These are phyloP conservation scores for Termitomyces sp. DNA, from an alignment of 768 basidiomycete genomes.

Conservation along the genomic window DNA sequence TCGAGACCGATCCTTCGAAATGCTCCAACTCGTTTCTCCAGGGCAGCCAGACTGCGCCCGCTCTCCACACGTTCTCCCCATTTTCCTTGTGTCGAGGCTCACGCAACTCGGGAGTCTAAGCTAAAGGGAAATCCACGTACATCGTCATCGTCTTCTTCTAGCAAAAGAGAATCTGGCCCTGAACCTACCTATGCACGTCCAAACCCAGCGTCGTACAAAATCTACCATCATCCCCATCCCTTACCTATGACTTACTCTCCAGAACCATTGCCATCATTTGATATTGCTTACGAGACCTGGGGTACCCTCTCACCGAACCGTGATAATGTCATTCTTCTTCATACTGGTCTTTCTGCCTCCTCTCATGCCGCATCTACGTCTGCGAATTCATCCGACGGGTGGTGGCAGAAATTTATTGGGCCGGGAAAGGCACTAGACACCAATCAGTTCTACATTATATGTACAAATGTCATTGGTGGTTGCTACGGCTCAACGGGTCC, in stretches of 20 bases:
- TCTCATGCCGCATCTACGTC: slow-evolving; percentile 88
- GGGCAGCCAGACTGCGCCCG: slow-evolving; percentile 1
- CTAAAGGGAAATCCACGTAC: slow-evolving; percentile 24
- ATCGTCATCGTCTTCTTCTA: slow-evolving; percentile 14
- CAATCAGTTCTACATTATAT: slow-evolving; percentile 85
- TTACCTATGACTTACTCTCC: slow-evolving; percentile 57
- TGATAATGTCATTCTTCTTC: slow-evolving; percentile 91
- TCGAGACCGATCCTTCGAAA: slow-evolving; percentile 1
- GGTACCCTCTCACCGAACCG: slow-evolving; percentile 71
- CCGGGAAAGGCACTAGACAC: slow-evolving; percentile 94
- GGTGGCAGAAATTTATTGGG: slow-evolving; percentile 99
- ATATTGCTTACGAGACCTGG: slow-evolving; percentile 98
- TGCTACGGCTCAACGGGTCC: slow-evolving; percentile 98
- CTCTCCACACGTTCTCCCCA: slow-evolving; percentile 17
- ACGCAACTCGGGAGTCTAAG: slow-evolving; percentile 62
- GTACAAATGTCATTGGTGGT: slow-evolving; percentile 94
- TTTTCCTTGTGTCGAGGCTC: slow-evolving; percentile 83
- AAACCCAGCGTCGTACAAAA: slow-evolving; percentile 64
- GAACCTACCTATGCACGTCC: slow-evolving; percentile 82
- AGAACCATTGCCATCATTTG: slow-evolving; percentile 56
- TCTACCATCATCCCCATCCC: slow-evolving; percentile 56
- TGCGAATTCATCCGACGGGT: slow-evolving; percentile 76
- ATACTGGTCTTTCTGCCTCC: slow-evolving; percentile 93
- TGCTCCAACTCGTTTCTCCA: background rate
- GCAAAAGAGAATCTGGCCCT: slow-evolving; percentile 49